phyloP scores from a whole-genome alignment of 768 basidiomycete species.

The Phaffia australis region DNA sequence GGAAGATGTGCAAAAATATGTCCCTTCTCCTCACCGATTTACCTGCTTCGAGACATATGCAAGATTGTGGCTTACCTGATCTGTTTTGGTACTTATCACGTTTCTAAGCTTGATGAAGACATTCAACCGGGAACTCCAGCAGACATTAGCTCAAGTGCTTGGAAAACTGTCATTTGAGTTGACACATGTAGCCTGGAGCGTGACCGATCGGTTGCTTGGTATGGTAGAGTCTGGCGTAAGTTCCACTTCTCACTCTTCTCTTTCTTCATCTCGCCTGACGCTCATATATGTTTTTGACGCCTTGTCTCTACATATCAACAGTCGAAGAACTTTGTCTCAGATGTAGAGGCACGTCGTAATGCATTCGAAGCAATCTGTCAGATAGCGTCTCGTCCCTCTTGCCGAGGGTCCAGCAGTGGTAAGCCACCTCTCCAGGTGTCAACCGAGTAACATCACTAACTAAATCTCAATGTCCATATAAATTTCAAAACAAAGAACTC shows the following conservation, averaged over 20 bases:
- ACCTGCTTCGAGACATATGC: not conserved
- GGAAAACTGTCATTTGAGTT: constrained; percentile 58
- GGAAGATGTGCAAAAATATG: constrained; percentile 61
- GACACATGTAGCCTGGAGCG: constrained; percentile 49
- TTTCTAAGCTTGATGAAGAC: constrained; percentile 28
- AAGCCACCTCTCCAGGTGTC: not conserved
- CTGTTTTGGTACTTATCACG: constrained; percentile 15
- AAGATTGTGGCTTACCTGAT: not conserved
- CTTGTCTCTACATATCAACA: constrained; percentile 1
- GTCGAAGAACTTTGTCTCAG: constrained; percentile 37
- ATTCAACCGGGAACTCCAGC: constrained; percentile 47
- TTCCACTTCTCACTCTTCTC: constrained; percentile 27
- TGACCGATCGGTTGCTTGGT: constrained; percentile 51
- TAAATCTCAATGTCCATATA: not conserved
- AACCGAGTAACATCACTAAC: not conserved
- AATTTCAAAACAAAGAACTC: constrained; percentile 4
- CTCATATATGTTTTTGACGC: too few species aligned
- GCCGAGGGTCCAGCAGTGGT: constrained; percentile 20
- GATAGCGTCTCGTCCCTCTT: constrained; percentile 21
- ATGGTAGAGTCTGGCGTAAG: constrained; percentile 51
- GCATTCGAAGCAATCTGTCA: constrained; percentile 34
- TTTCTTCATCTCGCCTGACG: too few species aligned
- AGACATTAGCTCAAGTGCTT: constrained; percentile 60
- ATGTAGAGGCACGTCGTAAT: constrained; percentile 54
- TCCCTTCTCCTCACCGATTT: constrained; percentile 28